Base-by-base conservation (phyloP, 768 basidiomycete species). In the Boletus bicolor region DNA sequence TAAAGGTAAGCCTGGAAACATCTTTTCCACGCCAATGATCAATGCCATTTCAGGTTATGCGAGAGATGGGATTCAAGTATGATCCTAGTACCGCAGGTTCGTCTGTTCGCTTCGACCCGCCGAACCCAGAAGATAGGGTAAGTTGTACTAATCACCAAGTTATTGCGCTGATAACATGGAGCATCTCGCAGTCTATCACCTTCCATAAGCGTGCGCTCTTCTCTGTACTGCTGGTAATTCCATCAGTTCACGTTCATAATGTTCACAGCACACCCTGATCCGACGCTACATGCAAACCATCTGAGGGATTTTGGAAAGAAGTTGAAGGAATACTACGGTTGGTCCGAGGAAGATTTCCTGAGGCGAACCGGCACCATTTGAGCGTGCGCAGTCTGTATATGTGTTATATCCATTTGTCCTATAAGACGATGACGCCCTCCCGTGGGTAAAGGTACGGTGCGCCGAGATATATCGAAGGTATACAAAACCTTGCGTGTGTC, bases 31-130 rank as follows among this genome's bases (percentile, higher is more conserved):
- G 34, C 38, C 30, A 38, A 9, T 36, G 32, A 44, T 53, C 9
- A 39, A 51, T 38, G 39, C 53, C 35, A 28, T 49, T 43, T 9
- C 61, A 91, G 89, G 72, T 89, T 37, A 89, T 92, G 89, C 72
- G 76, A 37, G 86, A 87, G 45, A 84, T 92, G 82, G 89, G 89
- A 36, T 92, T 92, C 69, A 72, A 72, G 3, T 85, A 84, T 60
- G 83, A 85, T 64, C 86, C 86, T 5, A 83, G 82, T 56, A 89
- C 88, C 3, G 88, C 89, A 19, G 90, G 90, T 3, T 91, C 89
- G 10, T 88, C 87, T 67, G 90, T 92, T 36, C 80, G 89, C 37
- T 92, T 92, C 64, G 84, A 89, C 68, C 89, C 89, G 46, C 90
- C 87, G 17, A 75, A 84, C 61, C 64, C 68, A 42, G 68, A 62